Evolutionary conservation across 1,284 basidiomycete genomes (phyloP).

Genomic region (Pascua sp.): DNA sequence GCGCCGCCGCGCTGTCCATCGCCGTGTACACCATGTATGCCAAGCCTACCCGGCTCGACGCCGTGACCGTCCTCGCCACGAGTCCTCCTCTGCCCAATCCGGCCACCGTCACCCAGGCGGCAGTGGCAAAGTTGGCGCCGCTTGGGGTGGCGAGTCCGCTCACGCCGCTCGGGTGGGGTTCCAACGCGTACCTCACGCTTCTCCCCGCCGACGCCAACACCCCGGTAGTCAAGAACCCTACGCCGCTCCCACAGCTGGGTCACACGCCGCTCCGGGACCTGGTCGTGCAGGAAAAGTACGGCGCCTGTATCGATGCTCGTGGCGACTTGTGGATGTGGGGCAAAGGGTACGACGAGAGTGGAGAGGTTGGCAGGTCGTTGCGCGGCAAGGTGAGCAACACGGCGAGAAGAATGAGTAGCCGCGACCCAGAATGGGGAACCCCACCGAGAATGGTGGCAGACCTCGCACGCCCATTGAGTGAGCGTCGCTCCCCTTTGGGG

Average conservation of each 20-base stretch:
- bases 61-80: no score
- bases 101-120: no score
- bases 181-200: conserved; percentile 36
- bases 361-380: conserved; percentile 54
- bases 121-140: no score
- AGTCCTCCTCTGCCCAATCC: no score
- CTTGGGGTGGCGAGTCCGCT: conserved; percentile 19
- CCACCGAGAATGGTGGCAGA: no score
- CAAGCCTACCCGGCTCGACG: no score
- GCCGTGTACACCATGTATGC: no score
- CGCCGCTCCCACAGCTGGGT: conserved; percentile 35
- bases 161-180: conserved; percentile 43
- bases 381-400: conserved; percentile 64
- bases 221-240: conserved; percentile 31
- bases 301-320: conserved; percentile 74
- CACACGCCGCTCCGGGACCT: conserved; percentile 67
- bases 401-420: no score
- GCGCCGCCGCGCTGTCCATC: no score
- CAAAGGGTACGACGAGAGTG: conserved; percentile 52
- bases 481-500: no score
- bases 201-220: conserved; percentile 28
- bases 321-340: conserved; percentile 93
- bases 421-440: no score
- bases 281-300: conserved; percentile 67
- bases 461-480: no score